These are phyloP conservation scores for Dipteronia sinensis DNA, from an alignment of 345 rosid genomes.

Conservation along the genomic window DNA sequence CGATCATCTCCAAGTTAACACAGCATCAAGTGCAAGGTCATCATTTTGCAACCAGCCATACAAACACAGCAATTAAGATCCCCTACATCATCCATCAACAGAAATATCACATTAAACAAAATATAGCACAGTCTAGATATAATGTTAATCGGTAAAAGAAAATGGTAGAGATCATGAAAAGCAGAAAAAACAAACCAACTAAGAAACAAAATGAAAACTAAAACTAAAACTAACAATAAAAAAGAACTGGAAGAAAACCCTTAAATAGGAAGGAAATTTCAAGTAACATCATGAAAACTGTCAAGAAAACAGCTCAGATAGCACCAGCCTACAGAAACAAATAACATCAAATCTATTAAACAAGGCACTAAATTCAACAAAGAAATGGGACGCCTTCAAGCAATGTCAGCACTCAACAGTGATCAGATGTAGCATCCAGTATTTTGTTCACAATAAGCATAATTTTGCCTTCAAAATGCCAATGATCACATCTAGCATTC, in stretches of 20 bases:
- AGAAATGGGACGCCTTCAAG: constrained; percentile 1
- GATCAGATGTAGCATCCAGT: constrained; percentile 6
- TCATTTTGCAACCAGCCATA: constrained; percentile 18
- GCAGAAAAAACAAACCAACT: neutral
- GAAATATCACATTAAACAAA: neutral
- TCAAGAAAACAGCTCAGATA: neutral
- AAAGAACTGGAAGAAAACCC: neutral
- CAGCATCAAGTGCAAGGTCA: constrained; percentile 14
- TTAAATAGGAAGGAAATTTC: neutral
- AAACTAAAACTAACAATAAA: neutral
- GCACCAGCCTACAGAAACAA: neutral
- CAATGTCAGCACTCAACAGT: neutral
- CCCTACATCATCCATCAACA: constrained; percentile 15
- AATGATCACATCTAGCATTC: constrained; percentile 7
- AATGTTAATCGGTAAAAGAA: neutral
- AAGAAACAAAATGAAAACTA: neutral
- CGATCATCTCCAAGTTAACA: neutral
- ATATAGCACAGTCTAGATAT: neutral
- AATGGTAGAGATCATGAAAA: neutral
- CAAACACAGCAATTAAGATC: constrained; percentile 9
- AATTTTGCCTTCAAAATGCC: neutral
- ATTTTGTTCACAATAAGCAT: neutral
- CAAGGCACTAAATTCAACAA: neutral
- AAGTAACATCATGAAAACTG: neutral
- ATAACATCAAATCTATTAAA: constrained; percentile 6